A percentile compares a stretch with the other conserved stretches of the same genome.
Conservation (phyloP, 108 stramenopile genomes). For the Ochromonas danica region DNA sequence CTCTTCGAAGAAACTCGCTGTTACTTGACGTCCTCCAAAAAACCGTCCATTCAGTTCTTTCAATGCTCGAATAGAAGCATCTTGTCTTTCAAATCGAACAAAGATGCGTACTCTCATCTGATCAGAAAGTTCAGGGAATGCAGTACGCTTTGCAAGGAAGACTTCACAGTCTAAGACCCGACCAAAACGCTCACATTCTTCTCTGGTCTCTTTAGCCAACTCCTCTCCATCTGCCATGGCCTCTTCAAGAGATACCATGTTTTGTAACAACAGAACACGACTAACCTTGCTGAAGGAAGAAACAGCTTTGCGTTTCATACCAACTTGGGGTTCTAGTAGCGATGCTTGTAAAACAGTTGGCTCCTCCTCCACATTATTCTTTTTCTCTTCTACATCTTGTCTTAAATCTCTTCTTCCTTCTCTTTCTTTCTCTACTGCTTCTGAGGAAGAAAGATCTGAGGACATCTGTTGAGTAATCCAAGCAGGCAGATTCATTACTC, state of each 20-base stretch:
- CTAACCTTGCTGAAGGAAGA: neutral
- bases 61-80: neutral
- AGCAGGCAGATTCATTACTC: slow-evolving; percentile 24
- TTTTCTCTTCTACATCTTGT: neutral
- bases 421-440: too few relatives aligned
- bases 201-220: neutral
- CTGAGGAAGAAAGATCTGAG: too few relatives aligned
- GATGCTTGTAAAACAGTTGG: too few relatives aligned
- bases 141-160: too few relatives aligned
- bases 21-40: neutral
- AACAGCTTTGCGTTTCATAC: neutral
- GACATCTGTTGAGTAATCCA: neutral
- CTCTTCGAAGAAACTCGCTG: neutral
- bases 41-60: neutral
- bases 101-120: neutral
- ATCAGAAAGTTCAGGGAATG: neutral
- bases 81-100: neutral
- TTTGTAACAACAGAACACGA: neutral
- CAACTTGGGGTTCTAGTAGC: too few relatives aligned
- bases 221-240: neutral
- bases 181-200: neutral
- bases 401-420: too few relatives aligned
- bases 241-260: neutral
- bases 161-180: neutral
- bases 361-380: neutral